Evolutionary conservation across 345 rosid species (phyloP), one percentile per base, ranked within the genome.

Genomic region (Eutrema yunnanense): DNA sequence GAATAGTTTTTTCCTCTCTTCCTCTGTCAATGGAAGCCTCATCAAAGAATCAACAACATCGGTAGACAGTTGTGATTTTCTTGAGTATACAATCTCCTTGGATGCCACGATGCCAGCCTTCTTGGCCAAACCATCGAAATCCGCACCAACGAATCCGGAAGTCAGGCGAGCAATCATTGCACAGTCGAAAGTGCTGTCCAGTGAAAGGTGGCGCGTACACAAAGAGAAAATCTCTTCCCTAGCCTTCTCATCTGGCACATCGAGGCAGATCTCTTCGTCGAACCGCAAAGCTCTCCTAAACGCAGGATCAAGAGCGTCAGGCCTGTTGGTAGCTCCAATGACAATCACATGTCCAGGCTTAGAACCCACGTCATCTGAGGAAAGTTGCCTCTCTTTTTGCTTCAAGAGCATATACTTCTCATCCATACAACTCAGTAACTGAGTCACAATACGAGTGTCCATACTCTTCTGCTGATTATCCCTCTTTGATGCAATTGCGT

Each of bases 81-180:
- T 83, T 64, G 63, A 72, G 8, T 75, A 66, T 36, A 83, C 27
- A 46, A 80, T 67, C 68, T 85, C 81, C 69, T 82, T 72, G 72
- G 69, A 59, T 36, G 88, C 84, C 69, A 90, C 78, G 42, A 65
- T 75, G 14, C 87, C 88, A 81, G 91, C 96, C 72, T 81, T 73
- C 72, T 80, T 82, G 59, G 78, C 84, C 40, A 90, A 78, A 1
- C 79, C 87, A 22, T 72, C 59, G 75, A 87, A 69, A 51, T 89
- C 96, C 51, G 88, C 90, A 9, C 89, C 90, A 26, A 86, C 91
- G 74, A 83, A 87, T 10, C 93, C 93, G n/a, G 87, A 87, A 3
- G 93, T 87, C 10, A 72, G 59, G 80, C 89, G 84, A 69, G 84
- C 90, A 72, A 90, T 81, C 36, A 64, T 82, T 27, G 69, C 16